phyloP scores from a whole-genome alignment of 1,139 yeast species.

The Ogataea hybrid region DNA sequence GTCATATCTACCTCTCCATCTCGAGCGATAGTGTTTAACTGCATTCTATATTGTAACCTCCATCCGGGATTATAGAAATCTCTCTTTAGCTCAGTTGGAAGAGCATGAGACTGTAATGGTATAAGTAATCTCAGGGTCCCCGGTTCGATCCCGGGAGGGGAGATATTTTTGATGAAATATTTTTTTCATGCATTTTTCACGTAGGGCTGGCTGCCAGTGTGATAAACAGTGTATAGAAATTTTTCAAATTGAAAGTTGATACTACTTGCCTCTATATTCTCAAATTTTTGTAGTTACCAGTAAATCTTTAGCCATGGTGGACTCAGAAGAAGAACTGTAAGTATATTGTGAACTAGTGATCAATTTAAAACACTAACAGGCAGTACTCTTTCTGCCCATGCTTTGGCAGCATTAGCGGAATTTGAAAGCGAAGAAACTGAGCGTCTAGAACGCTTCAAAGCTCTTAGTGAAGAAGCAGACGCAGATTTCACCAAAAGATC shows the following conservation, averaged over 20 bases:
- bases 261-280: too few species aligned
- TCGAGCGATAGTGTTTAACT: constrained; percentile 7
- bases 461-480: constrained; percentile 59
- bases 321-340: constrained; percentile 23
- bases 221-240: neutral
- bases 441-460: constrained; percentile 57
- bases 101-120: constrained; percentile 26
- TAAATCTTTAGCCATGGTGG: too few species aligned
- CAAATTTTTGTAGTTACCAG: too few species aligned
- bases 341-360: neutral
- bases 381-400: constrained; percentile 56
- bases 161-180: constrained; percentile 10
- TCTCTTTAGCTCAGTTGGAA: constrained; percentile 27
- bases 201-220: neutral
- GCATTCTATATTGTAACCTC: too few species aligned
- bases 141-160: constrained; percentile 28
- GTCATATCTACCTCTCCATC: too few species aligned
- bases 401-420: constrained; percentile 76
- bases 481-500: constrained; percentile 39
- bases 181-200: too few species aligned
- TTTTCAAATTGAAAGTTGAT: too few species aligned
- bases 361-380: neutral
- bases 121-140: constrained; percentile 25
- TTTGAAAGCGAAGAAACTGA: constrained; percentile 66
- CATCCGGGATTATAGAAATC: too few species aligned